Evolutionary conservation across 352 stramenopile genomes (phyloP).

Genomic region (Globisporangium paddicum): DNA sequence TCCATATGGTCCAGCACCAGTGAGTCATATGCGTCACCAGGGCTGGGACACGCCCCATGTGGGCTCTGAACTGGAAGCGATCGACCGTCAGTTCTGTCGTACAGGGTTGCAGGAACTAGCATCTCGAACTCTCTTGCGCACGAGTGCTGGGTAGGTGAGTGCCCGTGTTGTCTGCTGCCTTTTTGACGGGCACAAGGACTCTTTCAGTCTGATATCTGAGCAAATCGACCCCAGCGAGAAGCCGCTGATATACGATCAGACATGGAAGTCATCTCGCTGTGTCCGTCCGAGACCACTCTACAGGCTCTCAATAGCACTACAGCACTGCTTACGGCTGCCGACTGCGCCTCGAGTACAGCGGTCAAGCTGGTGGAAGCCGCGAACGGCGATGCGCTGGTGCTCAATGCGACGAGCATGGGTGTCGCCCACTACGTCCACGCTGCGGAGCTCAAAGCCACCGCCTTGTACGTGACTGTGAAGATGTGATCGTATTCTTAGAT

Average conservation of each 20-base stretch:
- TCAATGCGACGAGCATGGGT: conserved; percentile 5
- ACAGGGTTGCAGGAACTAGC: not conserved
- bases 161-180: not conserved
- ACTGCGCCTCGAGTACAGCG: not conserved
- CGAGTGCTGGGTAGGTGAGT: not conserved
- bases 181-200: no score
- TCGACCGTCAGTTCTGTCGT: not conserved
- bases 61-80: not conserved
- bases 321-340: not conserved
- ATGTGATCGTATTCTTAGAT: not conserved
- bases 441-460: not conserved
- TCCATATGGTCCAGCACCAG: not conserved
- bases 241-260: not conserved
- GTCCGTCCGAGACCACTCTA: conserved; percentile 3
- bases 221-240: not conserved
- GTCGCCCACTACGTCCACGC: conserved; percentile 7
- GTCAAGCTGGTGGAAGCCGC: not conserved
- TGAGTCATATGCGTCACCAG: not conserved
- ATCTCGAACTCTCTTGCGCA: not conserved
- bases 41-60: not conserved
- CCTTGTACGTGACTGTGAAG: not conserved
- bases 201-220: not conserved
- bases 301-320: not conserved
- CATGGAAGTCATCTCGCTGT: conserved; percentile 2
- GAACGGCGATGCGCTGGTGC: not conserved